Base-by-base conservation (phyloP, 1,284 basidiomycete species). In the Apiotrichum veenhuisii region DNA sequence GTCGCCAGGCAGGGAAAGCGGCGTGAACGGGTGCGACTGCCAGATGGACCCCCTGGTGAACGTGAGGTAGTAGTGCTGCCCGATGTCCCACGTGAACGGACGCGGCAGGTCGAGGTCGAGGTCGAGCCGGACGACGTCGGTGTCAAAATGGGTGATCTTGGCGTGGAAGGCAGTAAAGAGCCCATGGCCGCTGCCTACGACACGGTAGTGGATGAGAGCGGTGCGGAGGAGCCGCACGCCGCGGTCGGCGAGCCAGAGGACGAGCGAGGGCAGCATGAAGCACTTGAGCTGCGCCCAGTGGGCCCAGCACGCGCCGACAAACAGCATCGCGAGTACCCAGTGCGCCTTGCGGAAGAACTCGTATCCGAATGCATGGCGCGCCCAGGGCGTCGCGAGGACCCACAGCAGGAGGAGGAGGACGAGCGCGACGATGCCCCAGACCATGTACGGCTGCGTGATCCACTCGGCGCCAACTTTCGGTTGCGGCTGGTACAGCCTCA, bases 1-100 rank as follows among this genome's bases (percentile, higher is more conserved):
- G n/a, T 43, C 38, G 12, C 61, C 66, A 10, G 65, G 63, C 18
- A 65, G 41, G 18, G 62, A 64, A n/a, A 69, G 55, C 1, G 69
- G 69, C 5, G 69, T 71, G 57, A 71, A 71, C 1, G 69, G 69
- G 53, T 71, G 69, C 1, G 64, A 64, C 53, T 71, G 69, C 69
- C 69, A 71, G 49, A 69, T 63, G 27, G 61, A 57, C 4, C 55
- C 55, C n/a, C 62, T 43, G 18, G 62, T 41, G 50, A 71, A 71
- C 20, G 63, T 66, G 43, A 69, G 57, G 61, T 61, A 71, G 54
- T 63, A 71, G 55, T 71, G 69, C 59, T 71, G 69, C 12, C 69
- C 69, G 43, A 68, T 51, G 1, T 27, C n/a, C 48, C 54, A 65
- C 2, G 55, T 42, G 30, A 63, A 38, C 7, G 58, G 50, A 14